phyloP scores from a whole-genome alignment of 1,139 yeast species.

The Suhomyces choctaworum region DNA sequence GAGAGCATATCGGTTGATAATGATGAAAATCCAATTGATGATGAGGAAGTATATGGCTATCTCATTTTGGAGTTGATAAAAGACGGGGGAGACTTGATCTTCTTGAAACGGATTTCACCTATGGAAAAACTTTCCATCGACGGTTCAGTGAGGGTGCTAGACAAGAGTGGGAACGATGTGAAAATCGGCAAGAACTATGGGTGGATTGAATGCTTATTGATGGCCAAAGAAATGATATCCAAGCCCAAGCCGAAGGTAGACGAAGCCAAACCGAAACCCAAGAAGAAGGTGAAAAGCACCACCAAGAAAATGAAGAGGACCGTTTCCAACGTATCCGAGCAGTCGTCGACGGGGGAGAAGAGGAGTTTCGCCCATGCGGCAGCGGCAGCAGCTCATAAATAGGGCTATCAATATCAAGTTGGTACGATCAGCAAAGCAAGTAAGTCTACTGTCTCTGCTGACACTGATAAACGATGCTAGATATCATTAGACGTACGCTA shows the following conservation, averaged over 20 bases:
- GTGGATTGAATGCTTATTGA: constrained; percentile 49
- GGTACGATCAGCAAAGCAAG: too few relatives aligned
- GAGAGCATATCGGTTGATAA: constrained; percentile 44
- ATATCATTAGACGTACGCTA: too few relatives aligned
- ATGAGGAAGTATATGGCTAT: constrained; percentile 51
- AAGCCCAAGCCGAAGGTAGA: constrained; percentile 16
- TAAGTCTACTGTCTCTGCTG: too few relatives aligned
- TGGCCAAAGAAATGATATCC: constrained; percentile 44
- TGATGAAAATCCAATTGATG: constrained; percentile 28
- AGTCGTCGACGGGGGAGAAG: constrained; percentile 8
- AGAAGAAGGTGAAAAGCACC: constrained; percentile 8
- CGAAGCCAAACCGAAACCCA: constrained; percentile 5
- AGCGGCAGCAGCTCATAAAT: constrained; percentile 43
- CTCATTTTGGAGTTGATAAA: constrained; percentile 63
- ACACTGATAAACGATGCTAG: too few relatives aligned
- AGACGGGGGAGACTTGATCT: constrained; percentile 57
- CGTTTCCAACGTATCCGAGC: constrained; percentile 13
- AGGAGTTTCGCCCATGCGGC: constrained; percentile 46
- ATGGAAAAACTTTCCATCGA: constrained; percentile 25
- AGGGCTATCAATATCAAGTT: too few relatives aligned
- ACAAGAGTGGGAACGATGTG: constrained; percentile 34
- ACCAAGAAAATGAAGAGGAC: constrained; percentile 9
- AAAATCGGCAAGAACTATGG: constrained; percentile 40
- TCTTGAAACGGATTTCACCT: constrained; percentile 46
- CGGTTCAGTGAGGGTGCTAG: constrained; percentile 40